Conservation (phyloP, 345 rosid genomes). For the Draba incana region DNA sequence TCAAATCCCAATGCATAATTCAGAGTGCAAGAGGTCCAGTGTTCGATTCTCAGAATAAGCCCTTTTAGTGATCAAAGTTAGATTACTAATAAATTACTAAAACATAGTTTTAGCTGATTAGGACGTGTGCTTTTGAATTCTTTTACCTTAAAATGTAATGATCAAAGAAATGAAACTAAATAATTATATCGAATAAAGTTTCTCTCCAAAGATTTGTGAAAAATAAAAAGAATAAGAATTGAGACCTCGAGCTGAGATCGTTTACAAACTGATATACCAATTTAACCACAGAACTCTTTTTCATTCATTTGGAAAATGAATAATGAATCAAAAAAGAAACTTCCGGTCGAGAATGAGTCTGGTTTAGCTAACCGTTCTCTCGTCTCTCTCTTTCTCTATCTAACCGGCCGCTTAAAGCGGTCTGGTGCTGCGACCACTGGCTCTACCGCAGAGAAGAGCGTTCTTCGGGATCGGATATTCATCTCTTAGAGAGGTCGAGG, state of each 20-base stretch:
- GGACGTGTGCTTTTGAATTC: background rate
- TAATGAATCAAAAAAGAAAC: conserved; percentile 34
- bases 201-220: background rate
- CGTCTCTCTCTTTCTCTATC: conserved; percentile 27
- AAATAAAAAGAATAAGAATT: conserved; percentile 43
- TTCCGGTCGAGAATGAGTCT: conserved; percentile 6
- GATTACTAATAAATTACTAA: too few relatives aligned
- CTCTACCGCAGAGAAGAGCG: conserved; percentile 82
- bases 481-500: conserved; percentile 82
- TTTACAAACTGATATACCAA: conserved; percentile 31
- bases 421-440: conserved; percentile 71
- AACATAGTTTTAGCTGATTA: background rate
- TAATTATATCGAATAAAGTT: conserved; percentile 20
- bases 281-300: conserved; percentile 13
- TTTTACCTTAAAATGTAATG: too few relatives aligned
- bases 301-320: conserved; percentile 15
- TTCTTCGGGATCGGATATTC: conserved; percentile 90
- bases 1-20: conserved; percentile 21
- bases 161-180: background rate
- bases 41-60: conserved; percentile 74
- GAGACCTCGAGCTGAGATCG: conserved; percentile 67
- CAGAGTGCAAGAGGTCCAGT: conserved; percentile 69
- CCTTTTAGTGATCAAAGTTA: conserved; percentile 5
- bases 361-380: conserved; percentile 35
- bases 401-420: conserved; percentile 51